A percentile compares a stretch with the other conserved stretches of the same genome.
phyloP scores from a whole-genome alignment of 2,329 filamentous ascomycete genomes.

The Aspergillus cejpii region DNA sequence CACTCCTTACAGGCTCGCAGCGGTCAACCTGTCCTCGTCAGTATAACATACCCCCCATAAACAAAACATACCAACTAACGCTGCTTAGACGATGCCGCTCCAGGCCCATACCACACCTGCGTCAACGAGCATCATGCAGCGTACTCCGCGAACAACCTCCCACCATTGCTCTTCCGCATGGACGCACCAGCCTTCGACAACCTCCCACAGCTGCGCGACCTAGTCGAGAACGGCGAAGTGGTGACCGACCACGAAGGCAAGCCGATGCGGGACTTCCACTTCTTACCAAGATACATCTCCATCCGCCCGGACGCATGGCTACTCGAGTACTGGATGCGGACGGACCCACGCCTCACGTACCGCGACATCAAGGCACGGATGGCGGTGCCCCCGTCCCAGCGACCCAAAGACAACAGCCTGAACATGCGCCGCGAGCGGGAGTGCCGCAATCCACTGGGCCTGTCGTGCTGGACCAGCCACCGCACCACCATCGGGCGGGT shows the following conservation, averaged over 20 bases:
- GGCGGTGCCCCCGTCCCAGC: slow-evolving; percentile 10
- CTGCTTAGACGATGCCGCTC: slow-evolving; percentile 5
- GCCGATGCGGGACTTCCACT: slow-evolving; percentile 19
- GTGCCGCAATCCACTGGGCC: slow-evolving; percentile 19
- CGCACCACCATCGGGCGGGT: slow-evolving; percentile 13
- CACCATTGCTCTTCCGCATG: slow-evolving; percentile 21
- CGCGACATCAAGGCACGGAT: slow-evolving; percentile 27
- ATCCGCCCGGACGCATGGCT: slow-evolving; percentile 23
- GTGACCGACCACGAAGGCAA: slow-evolving; percentile 10
- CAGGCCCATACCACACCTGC: slow-evolving; percentile 20
- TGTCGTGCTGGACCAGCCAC: slow-evolving; percentile 25
- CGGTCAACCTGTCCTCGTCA: background rate
- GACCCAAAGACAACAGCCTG: slow-evolving; percentile 21
- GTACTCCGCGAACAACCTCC: slow-evolving; percentile 16
- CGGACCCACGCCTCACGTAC: slow-evolving; percentile 24
- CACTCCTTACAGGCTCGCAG: background rate
- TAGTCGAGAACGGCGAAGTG: slow-evolving; percentile 15
- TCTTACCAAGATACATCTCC: slow-evolving; percentile 27
- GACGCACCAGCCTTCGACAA: slow-evolving; percentile 9
- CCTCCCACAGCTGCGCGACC: slow-evolving; percentile 1
- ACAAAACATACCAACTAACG: background rate
- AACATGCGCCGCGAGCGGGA: slow-evolving; percentile 26
- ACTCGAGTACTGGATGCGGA: slow-evolving; percentile 28
- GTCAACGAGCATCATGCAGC: slow-evolving; percentile 17
- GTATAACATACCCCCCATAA: background rate